Percentiles rank a stretch among this genome's conserved stretches.
These are phyloP conservation scores for Chaetomium fimeti DNA, from an alignment of 495 filamentous ascomycete species.

Conservation along the genomic window DNA sequence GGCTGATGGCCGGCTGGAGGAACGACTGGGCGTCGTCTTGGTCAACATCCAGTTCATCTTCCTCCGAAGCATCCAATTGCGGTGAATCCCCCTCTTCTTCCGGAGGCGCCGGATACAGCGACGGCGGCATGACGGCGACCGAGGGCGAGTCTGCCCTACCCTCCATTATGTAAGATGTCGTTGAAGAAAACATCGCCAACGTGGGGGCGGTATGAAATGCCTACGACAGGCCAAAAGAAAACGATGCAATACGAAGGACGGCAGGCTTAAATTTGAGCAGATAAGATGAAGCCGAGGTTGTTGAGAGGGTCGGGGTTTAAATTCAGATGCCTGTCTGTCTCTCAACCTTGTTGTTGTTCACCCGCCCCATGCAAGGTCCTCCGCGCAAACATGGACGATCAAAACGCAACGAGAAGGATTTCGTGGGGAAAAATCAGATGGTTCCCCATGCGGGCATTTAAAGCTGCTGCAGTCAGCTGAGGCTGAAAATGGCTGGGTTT, in stretches of 20 bases:
- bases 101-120: slow-evolving; percentile 11
- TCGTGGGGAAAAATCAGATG: not conserved
- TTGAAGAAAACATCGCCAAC: slow-evolving; percentile 1
- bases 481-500: slow-evolving; percentile 6
- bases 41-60: slow-evolving; percentile 40
- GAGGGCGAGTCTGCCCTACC: not conserved
- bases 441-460: slow-evolving; percentile 1
- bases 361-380: slow-evolving; percentile 1
- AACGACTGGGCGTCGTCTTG: slow-evolving; percentile 61
- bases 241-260: not conserved
- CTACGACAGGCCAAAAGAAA: not conserved
- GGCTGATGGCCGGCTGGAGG: slow-evolving; percentile 75
- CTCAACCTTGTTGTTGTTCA: not conserved
- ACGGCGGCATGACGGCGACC: not conserved
- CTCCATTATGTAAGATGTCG: slow-evolving; percentile 4
- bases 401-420: not conserved
- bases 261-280: not conserved
- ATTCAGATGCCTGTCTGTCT: too few relatives aligned
- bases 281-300: not conserved
- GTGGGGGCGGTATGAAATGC: not conserved
- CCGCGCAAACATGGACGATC: not conserved
- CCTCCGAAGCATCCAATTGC: slow-evolving; percentile 32
- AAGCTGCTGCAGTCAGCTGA: slow-evolving; percentile 16
- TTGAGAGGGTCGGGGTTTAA: not conserved
- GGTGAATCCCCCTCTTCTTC: slow-evolving; percentile 7